Evolutionary conservation across 306 rosid species (phyloP), one percentile per base, ranked within the genome.

Genomic region (Quercus cerris): DNA sequence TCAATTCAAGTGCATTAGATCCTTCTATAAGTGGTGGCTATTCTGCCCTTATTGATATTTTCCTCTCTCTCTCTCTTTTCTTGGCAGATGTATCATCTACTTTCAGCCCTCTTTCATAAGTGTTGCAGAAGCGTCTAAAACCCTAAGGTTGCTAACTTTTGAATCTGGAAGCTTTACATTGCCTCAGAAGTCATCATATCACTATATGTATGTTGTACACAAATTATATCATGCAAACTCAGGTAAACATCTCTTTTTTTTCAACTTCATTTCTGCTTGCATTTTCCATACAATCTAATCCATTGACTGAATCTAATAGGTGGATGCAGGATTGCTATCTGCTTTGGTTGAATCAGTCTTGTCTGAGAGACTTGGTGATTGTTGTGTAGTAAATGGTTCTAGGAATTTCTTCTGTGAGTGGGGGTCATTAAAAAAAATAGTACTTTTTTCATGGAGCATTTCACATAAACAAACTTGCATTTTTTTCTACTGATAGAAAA

Each of bases 201-300:
- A 57, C 74, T 84, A 27, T 91, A 93, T 74, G 88, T 88, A 71
- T 86, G 94, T 82, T 83, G 76, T 71, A 89, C 99, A 38, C 68
- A 91, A 90, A 89, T 80, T 90, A 84, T 78, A 87, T 91, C 72
- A 69, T 91, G 86, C 97, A 91, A 86, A 93, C 88, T 78, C 99
- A 95, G 96, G 99, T 85, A 85, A 56, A 46, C 67, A 13, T 77
- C 56, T 82, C 59, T 58, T 55, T 52, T 55, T 52, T 68, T 80
- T 81, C 77, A 58, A 67, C 54, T 57, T 84, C 55, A 46, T 18
- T 15, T 56, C 70, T 75, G 69, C 33, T 81, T 78, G 68, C 71
- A 71, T 35, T 80, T 75, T 81, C 74, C 51, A 63, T 58, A 31
- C 70, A 72, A 10, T 86, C 88, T 94, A 85, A 92, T 84, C 35